phyloP scores from a whole-genome alignment of 2,329 filamentous ascomycete genomes.

The Bipolaris zeicola region DNA sequence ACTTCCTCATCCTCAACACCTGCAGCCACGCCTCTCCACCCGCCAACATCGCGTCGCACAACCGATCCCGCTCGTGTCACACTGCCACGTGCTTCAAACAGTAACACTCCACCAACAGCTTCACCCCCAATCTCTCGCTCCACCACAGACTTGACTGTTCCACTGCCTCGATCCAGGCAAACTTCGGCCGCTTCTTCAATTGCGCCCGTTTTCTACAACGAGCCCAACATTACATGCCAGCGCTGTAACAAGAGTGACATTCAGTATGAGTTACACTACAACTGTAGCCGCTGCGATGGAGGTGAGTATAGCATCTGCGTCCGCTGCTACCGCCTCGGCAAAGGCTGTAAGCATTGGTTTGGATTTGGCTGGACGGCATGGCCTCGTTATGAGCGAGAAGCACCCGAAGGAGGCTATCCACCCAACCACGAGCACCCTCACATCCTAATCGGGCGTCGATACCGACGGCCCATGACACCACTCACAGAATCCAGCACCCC shows the following conservation, averaged over 20 bases:
- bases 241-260: conserved; percentile 74
- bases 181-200: conserved; percentile 19
- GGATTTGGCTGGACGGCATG: conserved; percentile 80
- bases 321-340: conserved; percentile 75
- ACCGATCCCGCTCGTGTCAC: conserved; percentile 37
- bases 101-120: conserved; percentile 33
- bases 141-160: conserved; percentile 34
- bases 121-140: conserved; percentile 37
- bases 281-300: conserved; percentile 71
- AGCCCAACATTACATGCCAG: conserved; percentile 76
- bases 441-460: conserved; percentile 56
- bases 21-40: conserved; percentile 20
- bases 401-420: conserved; percentile 50
- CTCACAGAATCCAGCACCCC: conserved; percentile 29
- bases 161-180: conserved; percentile 25
- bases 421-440: conserved; percentile 57
- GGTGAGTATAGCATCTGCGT: conserved; percentile 81
- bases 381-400: conserved; percentile 63
- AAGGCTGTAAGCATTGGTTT: conserved; percentile 85
- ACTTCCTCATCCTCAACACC: conserved; percentile 22
- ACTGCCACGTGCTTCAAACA: conserved; percentile 29
- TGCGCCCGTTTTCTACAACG: conserved; percentile 58
- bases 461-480: conserved; percentile 39
- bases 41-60: conserved; percentile 36
- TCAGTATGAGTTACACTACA: conserved; percentile 85